Conservation (phyloP, 2,329 filamentous ascomycete species). For the Fusarium siculi region DNA sequence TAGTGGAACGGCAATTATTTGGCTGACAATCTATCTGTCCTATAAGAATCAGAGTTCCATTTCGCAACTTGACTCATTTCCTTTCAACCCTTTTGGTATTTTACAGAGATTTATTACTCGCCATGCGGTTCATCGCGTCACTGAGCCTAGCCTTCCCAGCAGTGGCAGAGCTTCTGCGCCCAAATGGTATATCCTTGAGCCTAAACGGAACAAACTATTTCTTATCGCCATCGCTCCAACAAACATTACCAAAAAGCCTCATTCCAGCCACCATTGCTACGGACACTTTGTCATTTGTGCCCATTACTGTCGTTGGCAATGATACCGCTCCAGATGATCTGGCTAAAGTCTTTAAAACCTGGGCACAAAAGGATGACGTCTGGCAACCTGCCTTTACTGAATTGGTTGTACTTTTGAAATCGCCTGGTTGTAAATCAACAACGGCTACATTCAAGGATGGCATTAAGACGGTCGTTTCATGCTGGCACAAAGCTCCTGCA, state of each 20-base stretch:
- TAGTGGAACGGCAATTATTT: background rate
- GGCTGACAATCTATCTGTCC: background rate
- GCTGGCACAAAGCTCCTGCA: background rate
- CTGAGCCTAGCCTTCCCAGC: background rate
- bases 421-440: background rate
- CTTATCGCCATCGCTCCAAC: background rate
- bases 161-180: background rate
- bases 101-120: rapidly evolving
- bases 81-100: rapidly evolving
- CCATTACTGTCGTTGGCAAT: background rate
- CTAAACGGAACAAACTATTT: background rate
- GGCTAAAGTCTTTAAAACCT: rapidly evolving
- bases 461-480: background rate
- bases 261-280: rapidly evolving
- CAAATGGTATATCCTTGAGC: background rate
- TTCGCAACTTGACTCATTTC: rapidly evolving
- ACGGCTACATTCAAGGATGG: background rate
- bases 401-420: background rate
- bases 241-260: background rate
- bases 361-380: background rate
- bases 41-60: background rate
- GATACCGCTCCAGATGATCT: background rate
- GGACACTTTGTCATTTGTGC: background rate
- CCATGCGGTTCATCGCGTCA: background rate
- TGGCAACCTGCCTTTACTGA: background rate